Evolutionary conservation across 2,329 filamentous ascomycete species (phyloP), one percentile per base, ranked within the genome.

Genomic region (Clarireedia monteithiana): DNA sequence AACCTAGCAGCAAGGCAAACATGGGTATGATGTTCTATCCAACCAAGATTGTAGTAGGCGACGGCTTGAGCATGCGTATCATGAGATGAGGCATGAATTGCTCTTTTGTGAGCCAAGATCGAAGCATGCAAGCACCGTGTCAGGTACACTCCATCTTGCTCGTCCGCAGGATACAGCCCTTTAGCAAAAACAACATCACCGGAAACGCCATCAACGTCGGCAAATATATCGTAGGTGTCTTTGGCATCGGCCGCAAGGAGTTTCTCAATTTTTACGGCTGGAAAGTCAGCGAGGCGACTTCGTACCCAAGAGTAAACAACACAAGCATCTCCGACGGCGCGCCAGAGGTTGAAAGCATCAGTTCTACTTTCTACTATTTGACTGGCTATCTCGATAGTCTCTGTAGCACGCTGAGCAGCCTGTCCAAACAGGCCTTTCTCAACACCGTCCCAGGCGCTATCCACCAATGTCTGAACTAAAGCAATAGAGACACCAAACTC

Each of bases 31-130:
- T 94, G 84, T 69, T 99, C 94, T 1, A 89, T 88, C 89, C 91
- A 97, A 44, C 94, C 94, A 17, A 99, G 76, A 66, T 99, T 99
- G 72, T 96, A 99, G 79, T 92, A 94, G 0, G 91, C 89, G n/a
- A 97, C 89, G 1, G 94, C 89, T 71, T 95, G 91, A 3, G 92
- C 91, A 69, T 96, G 89, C 6, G 82, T 69, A 66, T 99, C 91
- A 57, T 84, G 76, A 0, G 83, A 75, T 15, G 86, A 86, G 40
- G 84, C 80, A 63, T 87, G 75, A 14, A 97, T 84, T 6, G 91
- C 91, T 60, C 89, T 82, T 70, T 97, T 99, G 70, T 95, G 89
- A 5, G 89, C 88, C 17, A 97, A 74, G 27, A 97, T 88, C 0
- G 87, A 82, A 14, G 86, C 83, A 59, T 88, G 80, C 0, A 95